Evolutionary conservation across 805 yeast genomes (phyloP), one percentile per base, ranked within the genome.

Genomic region (Candida yuanshanica): DNA sequence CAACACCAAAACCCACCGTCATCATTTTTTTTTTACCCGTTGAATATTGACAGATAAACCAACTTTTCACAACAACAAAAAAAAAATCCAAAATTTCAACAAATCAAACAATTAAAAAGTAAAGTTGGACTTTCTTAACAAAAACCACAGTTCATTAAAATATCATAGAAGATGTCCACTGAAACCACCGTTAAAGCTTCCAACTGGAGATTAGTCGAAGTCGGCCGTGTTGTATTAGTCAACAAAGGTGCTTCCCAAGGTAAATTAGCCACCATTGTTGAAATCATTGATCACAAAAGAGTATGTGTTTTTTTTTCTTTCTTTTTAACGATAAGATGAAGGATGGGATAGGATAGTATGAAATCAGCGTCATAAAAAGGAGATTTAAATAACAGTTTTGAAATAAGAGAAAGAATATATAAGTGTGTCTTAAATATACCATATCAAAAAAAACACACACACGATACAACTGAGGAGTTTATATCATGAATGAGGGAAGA

Each of bases 131-230:
- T 24, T 26, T 13, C 14, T 11, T 4, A 27, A 5, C 11, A 27
- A 26, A 27, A 36, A 35, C 44, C 40, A 27, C 31, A 27, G 31
- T 27, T 27, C 17, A 27, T 27, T 27, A 27, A 33, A 34, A 44
- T 35, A 42, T 39, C 41, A 51, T 35, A 44, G 59, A 64, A 62
- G 64, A 78, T 80, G 86, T 79, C 86, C 62, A 64, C 78, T 56
- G 74, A 73, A 64, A 69, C 88, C 68, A 72, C 84, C 69, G 93
- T 93, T 72, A 84, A 87, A 79, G 86, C 95, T 70, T 78, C 95
- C 72, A 86, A 86, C 91, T 93, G 98, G 98, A 88, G 96, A 86
- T 81, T 80, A 68, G 99, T 93, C 72, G 96, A 91, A 81, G 86
- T 90, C 69, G 99, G 99, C 73, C 96, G 99, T 79, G 86, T 93